A percentile compares a stretch with the other conserved stretches of the same genome.
Evolutionary conservation across 179 eudicot species (phyloP).

Genomic region (Beta corolliflora): DNA sequence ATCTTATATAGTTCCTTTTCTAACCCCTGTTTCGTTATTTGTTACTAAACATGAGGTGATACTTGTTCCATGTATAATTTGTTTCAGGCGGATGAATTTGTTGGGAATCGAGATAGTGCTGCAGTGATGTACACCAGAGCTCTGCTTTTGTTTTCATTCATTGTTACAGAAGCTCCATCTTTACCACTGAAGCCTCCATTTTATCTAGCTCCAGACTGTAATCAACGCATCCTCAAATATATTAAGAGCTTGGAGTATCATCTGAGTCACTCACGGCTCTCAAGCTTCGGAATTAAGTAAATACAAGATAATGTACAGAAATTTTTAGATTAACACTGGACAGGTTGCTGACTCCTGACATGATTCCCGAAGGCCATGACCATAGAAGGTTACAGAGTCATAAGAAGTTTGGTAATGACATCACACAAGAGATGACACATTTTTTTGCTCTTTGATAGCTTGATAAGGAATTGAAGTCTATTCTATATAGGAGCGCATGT

Average conservation of each 20-base stretch:
- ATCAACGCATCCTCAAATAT: slow-evolving; percentile 38
- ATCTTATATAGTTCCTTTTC: neutral
- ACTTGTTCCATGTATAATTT: neutral
- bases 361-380: slow-evolving; percentile 7
- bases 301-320: slow-evolving; percentile 39
- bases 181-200: slow-evolving; percentile 49
- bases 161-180: slow-evolving; percentile 44
- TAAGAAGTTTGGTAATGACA: neutral
- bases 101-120: slow-evolving; percentile 42
- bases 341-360: slow-evolving; percentile 32
- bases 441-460: slow-evolving; percentile 1
- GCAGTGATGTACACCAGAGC: slow-evolving; percentile 45
- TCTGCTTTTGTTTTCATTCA: slow-evolving; percentile 42
- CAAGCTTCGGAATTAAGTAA: slow-evolving; percentile 37
- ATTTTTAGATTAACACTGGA: neutral
- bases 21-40: neutral
- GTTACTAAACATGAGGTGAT: neutral
- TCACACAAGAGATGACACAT: slow-evolving; percentile 3
- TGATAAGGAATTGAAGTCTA: slow-evolving; percentile 6
- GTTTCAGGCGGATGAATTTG: slow-evolving; percentile 45
- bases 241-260: slow-evolving; percentile 44
- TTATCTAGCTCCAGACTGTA: slow-evolving; percentile 26
- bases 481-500: slow-evolving; percentile 24
- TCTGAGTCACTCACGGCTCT: slow-evolving; percentile 28
- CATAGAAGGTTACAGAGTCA: slow-evolving; percentile 11